Percentiles rank a stretch among this genome's conserved stretches.
Evolutionary conservation across 345 rosid genomes (phyloP).

Genomic region (Euphorbia pulcherrima): DNA sequence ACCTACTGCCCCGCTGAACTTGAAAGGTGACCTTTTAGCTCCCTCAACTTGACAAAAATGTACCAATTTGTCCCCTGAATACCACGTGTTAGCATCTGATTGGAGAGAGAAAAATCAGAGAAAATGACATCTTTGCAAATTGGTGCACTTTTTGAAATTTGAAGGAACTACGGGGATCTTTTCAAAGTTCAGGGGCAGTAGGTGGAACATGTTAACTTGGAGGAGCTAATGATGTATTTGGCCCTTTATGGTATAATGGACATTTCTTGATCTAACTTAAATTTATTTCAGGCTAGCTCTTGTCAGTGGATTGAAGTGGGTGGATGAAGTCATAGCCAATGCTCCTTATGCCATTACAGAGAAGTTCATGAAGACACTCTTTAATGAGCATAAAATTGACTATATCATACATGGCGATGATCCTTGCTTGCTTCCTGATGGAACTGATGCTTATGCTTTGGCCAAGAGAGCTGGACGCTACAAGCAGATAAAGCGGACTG

Average conservation of each 20-base stretch:
- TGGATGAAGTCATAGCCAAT: constrained; percentile 81
- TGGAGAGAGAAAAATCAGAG: too few species aligned
- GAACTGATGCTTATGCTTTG: constrained; percentile 85
- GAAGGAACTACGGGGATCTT: too few species aligned
- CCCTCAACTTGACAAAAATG: too few species aligned
- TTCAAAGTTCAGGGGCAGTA: too few species aligned
- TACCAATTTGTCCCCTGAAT: too few species aligned
- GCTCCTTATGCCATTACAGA: constrained; percentile 93
- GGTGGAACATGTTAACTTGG: too few species aligned
- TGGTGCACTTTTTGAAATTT: too few species aligned
- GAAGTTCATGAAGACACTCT: constrained; percentile 74
- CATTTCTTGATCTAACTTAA: constrained; percentile 1
- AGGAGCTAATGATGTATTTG: too few species aligned
- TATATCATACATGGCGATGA: constrained; percentile 93
- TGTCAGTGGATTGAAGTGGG: constrained; percentile 94
- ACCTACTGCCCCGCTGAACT: too few species aligned
- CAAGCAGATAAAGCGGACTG: constrained; percentile 96
- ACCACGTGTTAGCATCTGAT: too few species aligned
- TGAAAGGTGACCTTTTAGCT: too few species aligned
- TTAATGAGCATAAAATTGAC: constrained; percentile 79
- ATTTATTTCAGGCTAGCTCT: constrained; percentile 55
- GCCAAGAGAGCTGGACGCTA: constrained; percentile 89
- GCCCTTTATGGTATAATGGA: neutral
- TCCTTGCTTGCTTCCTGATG: constrained; percentile 94
- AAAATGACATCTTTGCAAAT: too few species aligned